Base-by-base conservation (phyloP, 225 moss, liverwort and hornwort genomes). In the Bryoerythrophyllum caledonicum region DNA sequence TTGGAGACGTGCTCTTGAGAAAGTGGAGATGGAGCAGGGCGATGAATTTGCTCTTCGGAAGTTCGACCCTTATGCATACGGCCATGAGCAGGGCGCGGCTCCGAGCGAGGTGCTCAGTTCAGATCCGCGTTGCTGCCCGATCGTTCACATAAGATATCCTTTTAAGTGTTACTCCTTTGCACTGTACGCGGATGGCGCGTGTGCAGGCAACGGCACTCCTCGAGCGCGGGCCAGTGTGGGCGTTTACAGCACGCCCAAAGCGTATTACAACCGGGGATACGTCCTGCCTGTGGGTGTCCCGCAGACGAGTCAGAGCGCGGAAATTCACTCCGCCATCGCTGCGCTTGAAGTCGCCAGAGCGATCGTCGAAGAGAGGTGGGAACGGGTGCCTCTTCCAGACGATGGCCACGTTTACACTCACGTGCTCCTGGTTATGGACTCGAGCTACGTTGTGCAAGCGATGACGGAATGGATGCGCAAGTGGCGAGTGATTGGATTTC, bases 251-350 rank as follows among this genome's bases (percentile, higher is more conserved):
- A 54, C 26, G 28, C 75, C 21, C 1, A 56, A 14, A 37, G 52
- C 56, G 2, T 56, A 51, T 9, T 75, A 67, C 75, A 75, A 75
- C 26, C 66, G 30, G 55, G 40, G 66, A 10, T 67, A 56, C 27
- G 38, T 16, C 13, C 37, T 67, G 43, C 75, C 75, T 6, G 26
- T 7, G 24, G 4, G 13, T 21, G 2, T 54, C 26, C 27, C 75
- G 35, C 75, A 75, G 28, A 75, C 56, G 17, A 53, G 19, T 43
- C 35, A 67, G 57, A 66, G 23, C 26, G 66, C 75, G 1, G 65
- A 75, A 21, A 67, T 76, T 6, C 17, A 76, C 38, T 65, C 67
- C 26, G 75, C 75, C n/a, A 76, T 76, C 14, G 65, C 67, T 65
- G 75, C 75, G 11, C 37, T 76, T 19, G 10, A 67, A 12, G 57